Evolutionary conservation across 164 flowering plant genomes (phyloP).

Genomic region (Akebia trifoliata): DNA sequence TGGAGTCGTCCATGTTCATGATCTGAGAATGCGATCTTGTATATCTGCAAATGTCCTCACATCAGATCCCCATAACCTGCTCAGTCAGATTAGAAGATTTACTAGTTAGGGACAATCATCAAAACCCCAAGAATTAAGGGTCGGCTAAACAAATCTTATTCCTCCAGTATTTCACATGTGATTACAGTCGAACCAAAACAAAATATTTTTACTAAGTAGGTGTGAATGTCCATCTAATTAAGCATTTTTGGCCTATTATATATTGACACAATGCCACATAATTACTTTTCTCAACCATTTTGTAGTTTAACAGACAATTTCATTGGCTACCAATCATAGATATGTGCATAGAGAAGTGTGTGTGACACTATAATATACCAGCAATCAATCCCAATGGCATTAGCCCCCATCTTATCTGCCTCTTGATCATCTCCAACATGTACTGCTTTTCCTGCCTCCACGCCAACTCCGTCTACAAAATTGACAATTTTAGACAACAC

Average conservation of each 20-base stretch:
- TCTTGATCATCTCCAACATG: constrained; percentile 83
- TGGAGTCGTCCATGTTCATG: constrained; percentile 4
- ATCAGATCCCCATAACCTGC: constrained; percentile 84
- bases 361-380: constrained; percentile 33
- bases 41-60: constrained; percentile 30
- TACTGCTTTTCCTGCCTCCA: constrained; percentile 59
- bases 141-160: no score
- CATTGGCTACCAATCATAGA: background rate
- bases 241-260: no score
- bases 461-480: constrained; percentile 50
- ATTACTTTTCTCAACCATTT: no score
- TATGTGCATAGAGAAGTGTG: background rate
- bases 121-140: no score
- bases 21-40: constrained; percentile 18
- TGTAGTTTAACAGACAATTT: background rate
- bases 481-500: background rate
- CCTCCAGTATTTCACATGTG: no score
- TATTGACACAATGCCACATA: no score
- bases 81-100: constrained; percentile 9
- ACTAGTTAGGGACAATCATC: background rate
- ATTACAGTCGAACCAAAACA: no score
- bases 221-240: no score
- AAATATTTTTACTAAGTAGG: no score
- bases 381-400: constrained; percentile 77
- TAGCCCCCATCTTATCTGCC: constrained; percentile 86